These are phyloP conservation scores for Pyrenochaeta sp. DNA, from an alignment of 2,329 filamentous ascomycete species.

Conservation along the genomic window DNA sequence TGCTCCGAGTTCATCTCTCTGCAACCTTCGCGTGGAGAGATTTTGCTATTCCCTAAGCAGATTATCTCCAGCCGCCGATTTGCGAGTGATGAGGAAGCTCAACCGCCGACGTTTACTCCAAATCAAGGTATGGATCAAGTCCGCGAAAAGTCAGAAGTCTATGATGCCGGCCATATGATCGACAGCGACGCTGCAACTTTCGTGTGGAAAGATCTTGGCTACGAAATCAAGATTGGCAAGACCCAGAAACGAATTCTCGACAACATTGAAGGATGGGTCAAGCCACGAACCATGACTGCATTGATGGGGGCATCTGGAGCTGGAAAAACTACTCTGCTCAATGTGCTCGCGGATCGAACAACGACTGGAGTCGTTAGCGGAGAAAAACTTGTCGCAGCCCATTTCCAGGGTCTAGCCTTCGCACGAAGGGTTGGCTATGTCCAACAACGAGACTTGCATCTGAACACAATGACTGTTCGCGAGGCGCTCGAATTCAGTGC, in stretches of 20 bases:
- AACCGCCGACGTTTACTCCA: neutral
- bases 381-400: slow-evolving; percentile 74
- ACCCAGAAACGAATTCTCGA: neutral
- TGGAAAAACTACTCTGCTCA: slow-evolving; percentile 86
- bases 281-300: slow-evolving; percentile 81
- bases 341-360: slow-evolving; percentile 80
- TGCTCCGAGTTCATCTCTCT: slow-evolving; percentile 50
- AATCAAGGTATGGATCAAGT: neutral
- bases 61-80: neutral
- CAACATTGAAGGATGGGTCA: slow-evolving; percentile 83
- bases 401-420: slow-evolving; percentile 75
- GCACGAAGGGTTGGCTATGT: slow-evolving; percentile 74
- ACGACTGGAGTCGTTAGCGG: slow-evolving; percentile 85
- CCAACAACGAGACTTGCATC: slow-evolving; percentile 68
- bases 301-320: slow-evolving; percentile 77
- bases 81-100: neutral
- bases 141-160: slow-evolving; percentile 2
- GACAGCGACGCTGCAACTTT: neutral
- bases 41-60: slow-evolving; percentile 46
- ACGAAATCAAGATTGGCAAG: slow-evolving; percentile 73
- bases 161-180: slow-evolving; percentile 1
- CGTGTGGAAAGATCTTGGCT: slow-evolving; percentile 66
- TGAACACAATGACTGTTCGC: slow-evolving; percentile 65
- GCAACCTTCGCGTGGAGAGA: slow-evolving; percentile 55
- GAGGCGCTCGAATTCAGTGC: slow-evolving; percentile 84